These are phyloP conservation scores for Helianthus tuberosus DNA, from an alignment of 129 eudicot genomes.

Conservation along the genomic window DNA sequence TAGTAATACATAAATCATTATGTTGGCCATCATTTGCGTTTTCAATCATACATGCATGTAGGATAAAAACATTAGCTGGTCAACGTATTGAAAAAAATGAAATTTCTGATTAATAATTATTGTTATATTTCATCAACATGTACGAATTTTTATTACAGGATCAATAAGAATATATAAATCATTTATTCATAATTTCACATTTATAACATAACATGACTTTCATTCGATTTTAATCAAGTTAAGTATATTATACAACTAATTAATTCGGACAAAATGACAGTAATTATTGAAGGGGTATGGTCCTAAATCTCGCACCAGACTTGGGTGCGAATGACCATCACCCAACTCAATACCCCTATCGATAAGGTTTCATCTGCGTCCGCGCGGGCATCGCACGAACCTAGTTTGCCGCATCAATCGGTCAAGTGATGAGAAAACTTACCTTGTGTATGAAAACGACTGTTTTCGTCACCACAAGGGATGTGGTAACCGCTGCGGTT, in stretches of 20 bases:
- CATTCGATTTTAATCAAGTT: not conserved
- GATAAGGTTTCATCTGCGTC: no score
- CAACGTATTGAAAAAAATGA: not conserved
- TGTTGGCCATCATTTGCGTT: slow-evolving; percentile 29
- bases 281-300: no score
- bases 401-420: no score
- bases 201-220: not conserved
- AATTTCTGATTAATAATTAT: no score
- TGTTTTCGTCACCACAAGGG: no score
- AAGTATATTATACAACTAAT: not conserved
- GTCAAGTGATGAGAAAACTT: no score
- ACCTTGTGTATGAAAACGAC: no score
- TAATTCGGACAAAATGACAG: not conserved
- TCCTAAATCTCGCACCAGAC: no score
- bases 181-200: not conserved
- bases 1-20: slow-evolving; percentile 21
- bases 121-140: not conserved
- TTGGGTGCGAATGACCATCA: no score
- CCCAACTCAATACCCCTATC: no score
- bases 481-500: no score
- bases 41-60: slow-evolving; percentile 12
- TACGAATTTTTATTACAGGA: not conserved
- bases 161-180: not conserved
- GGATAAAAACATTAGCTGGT: not conserved
- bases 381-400: no score